Base-by-base conservation (phyloP, 2,329 filamentous ascomycete genomes). In the Neofusicoccum cordaticola region DNA sequence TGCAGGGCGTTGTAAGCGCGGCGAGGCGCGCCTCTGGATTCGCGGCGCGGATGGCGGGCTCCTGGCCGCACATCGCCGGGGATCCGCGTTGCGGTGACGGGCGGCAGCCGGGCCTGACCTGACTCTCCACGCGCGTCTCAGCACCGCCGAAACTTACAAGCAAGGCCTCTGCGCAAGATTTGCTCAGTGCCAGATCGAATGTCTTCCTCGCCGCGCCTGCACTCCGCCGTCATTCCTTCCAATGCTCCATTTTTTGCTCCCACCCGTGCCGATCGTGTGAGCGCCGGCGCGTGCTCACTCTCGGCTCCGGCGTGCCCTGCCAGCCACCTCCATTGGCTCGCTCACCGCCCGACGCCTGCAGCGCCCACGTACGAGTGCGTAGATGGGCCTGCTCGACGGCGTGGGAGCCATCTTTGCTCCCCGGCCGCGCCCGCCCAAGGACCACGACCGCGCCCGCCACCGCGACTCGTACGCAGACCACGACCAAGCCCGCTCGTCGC, bases 281-380 rank as follows among this genome's bases (percentile, higher is more conserved):
- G 56, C 52, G 22, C n/a, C 41, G 41, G 56, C 56, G 42, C 56
- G 22, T 60, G 56, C 27, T 48, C 56, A 13, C 27, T 8, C 15
- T 37, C 31, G 50, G 31, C 50, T 19, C 15, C 11, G 31, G 31
- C 50, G 52, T 12, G 12, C 22, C 37, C 22, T 47, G 42, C 56
- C 56, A 60, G 56, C 56, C 56, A 60, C 56, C 41, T 39, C 27
- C 48, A 62, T 62, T 62, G 58, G 61, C 61, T 17, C 50, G 61
- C 61, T 63, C 61, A 63, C 61, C 50, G 61, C 61, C 61, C 61
- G 41, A 47, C n/a, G 5, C 15, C 34, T 17, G 15, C 50, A 44
- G 51, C 60, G 52, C 47, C 47, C 60, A 47, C 50, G 39, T 37
- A 53, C 27, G 37, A 50, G 27, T 50, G 50, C 44, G 37, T 41